These are phyloP conservation scores for Rhizoclosmatium sp. DNA, from an alignment of 192 early-diverging fungal genomes.

Conservation along the genomic window DNA sequence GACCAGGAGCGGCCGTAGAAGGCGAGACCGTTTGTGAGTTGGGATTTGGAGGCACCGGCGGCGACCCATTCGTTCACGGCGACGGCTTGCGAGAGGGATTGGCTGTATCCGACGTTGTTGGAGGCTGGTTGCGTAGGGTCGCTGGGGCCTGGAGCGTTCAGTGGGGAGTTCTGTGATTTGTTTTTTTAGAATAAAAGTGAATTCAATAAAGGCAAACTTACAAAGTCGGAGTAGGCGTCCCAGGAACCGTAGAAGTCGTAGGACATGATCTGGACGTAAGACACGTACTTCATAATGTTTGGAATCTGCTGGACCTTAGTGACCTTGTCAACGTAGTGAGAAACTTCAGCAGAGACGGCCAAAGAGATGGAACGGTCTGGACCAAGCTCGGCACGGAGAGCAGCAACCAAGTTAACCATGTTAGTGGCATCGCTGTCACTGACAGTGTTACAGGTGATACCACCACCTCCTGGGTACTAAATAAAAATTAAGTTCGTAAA, in stretches of 20 bases:
- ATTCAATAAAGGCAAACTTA: background rate
- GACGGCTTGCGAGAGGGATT: slow-evolving; percentile 3
- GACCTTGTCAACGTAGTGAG: slow-evolving; percentile 1
- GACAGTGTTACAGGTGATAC: slow-evolving; percentile 21
- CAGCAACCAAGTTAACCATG: slow-evolving; percentile 8
- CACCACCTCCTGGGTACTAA: slow-evolving; percentile 22
- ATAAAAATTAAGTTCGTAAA: background rate
- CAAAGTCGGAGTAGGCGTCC: slow-evolving; percentile 21
- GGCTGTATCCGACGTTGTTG: slow-evolving; percentile 30
- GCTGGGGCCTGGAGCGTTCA: slow-evolving; percentile 27
- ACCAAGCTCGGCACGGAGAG: slow-evolving; percentile 20
- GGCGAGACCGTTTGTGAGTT: slow-evolving; percentile 11
- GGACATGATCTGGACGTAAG: slow-evolving; percentile 29
- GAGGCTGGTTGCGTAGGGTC: slow-evolving; percentile 19
- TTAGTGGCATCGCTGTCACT: slow-evolving; percentile 13
- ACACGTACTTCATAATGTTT: background rate
- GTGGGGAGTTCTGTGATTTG: slow-evolving; percentile 9
- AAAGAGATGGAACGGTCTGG: slow-evolving; percentile 27
- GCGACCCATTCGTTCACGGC: slow-evolving; percentile 9
- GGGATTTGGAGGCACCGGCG: slow-evolving; percentile 20
- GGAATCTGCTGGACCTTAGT: slow-evolving; percentile 3
- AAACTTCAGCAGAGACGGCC: slow-evolving; percentile 26
- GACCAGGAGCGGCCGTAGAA: slow-evolving; percentile 29
- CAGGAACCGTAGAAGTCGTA: slow-evolving; percentile 35
- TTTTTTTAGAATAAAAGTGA: background rate